A percentile compares a stretch with the other conserved stretches of the same genome.
Evolutionary conservation across 2,329 filamentous ascomycete species (phyloP).

Genomic region (Orbilia brochopaga): DNA sequence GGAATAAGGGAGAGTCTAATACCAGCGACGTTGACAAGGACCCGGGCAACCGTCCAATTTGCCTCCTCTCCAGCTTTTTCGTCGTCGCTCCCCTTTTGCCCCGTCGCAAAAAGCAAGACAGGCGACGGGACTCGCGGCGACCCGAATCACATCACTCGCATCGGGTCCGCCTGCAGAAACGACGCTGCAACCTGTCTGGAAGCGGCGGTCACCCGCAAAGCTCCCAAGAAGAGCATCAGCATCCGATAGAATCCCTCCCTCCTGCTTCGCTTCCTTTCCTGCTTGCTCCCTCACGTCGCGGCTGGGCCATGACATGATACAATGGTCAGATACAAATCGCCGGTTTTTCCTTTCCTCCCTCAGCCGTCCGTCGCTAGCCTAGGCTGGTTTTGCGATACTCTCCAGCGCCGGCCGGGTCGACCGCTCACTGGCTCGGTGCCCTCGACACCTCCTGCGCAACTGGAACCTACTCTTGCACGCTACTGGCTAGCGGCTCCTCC

Average conservation of each 20-base stretch:
- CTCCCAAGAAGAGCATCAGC: neutral
- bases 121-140: neutral
- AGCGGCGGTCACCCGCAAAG: conserved; percentile 17
- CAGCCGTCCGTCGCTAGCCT: too few species aligned
- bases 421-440: too few species aligned
- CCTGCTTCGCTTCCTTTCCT: neutral
- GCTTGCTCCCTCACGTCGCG: neutral
- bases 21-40: too few species aligned
- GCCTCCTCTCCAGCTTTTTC: neutral
- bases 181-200: conserved; percentile 36
- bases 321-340: too few species aligned
- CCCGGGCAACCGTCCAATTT: neutral
- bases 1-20: too few species aligned
- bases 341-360: too few species aligned
- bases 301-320: too few species aligned
- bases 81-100: neutral
- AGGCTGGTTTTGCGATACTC: too few species aligned
- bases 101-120: neutral
- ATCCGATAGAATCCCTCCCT: neutral
- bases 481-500: conserved; percentile 1
- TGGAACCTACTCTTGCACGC: neutral
- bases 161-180: conserved; percentile 45
- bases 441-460: too few species aligned
- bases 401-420: too few species aligned
- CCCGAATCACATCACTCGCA: conserved; percentile 1